Evolutionary conservation across 1,284 basidiomycete species (phyloP), one percentile per base, ranked within the genome.

Genomic region (Cystobasidium sp.): DNA sequence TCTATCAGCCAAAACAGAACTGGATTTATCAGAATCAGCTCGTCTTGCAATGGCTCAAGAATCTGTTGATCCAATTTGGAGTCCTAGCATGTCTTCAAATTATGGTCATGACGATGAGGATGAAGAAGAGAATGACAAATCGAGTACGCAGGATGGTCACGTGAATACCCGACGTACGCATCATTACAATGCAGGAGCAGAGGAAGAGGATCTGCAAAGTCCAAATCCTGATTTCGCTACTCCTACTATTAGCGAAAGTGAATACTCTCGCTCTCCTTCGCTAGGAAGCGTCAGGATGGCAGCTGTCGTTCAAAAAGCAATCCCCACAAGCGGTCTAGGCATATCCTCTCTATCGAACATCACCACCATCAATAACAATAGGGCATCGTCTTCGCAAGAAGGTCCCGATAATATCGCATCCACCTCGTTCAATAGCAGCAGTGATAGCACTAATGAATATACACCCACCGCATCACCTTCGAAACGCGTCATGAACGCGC

Each of bases 41-140:
- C 49, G 70, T 24, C 52, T 59, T 44, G 70, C 70, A n/a, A 73
- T 73, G 70, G 62, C 62, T 51, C 44, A 73, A 55, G 70, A 73
- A 37, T 59, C 70, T 52, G 49, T n/a, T 53, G 62, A 73, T 55
- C 59, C 59, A 7, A 44, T 66, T 6, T 73, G 70, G 70, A 66
- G 70, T 47, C 70, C 70, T n/a, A 44, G 49, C 12, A 66, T 66
- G 70, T 41, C 22, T n/a, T 66, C 62, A 53, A 65, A 37, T 31
- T 62, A 58, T 55, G 41, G 41, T n/a, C 18, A 39, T 63, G 20
- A 31, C 47, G 43, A 37, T 43, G 20, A 44, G 16, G 61, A 63
- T 14, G 37, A 22, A 8, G 61, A 63, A 37, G 61, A 59, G 8
- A 24, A 63, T 63, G 24, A 47, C 18, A 41, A n/a, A 31, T 63